Evolutionary conservation across 805 yeast genomes (phyloP).

Genomic region (Candida tallmaniae): DNA sequence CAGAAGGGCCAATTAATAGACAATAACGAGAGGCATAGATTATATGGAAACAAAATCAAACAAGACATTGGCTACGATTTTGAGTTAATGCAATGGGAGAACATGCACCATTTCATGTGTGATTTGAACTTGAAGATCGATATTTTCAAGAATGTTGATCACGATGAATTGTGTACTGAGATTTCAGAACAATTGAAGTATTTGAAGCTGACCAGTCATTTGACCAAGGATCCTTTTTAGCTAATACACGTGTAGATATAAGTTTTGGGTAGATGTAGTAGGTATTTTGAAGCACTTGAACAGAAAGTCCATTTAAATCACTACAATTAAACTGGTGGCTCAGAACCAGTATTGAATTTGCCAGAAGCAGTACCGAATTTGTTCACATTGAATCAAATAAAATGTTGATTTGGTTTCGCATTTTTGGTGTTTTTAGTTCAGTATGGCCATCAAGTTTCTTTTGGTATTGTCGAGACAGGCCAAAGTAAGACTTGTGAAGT

Average conservation of each 20-base stretch:
- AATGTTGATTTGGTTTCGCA: too few species aligned
- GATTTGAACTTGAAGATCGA: constrained; percentile 43
- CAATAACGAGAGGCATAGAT: constrained; percentile 46
- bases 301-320: too few species aligned
- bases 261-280: not conserved
- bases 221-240: constrained; percentile 13
- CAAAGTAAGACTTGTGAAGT: constrained; percentile 85
- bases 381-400: too few species aligned
- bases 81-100: constrained; percentile 55
- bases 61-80: constrained; percentile 51
- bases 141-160: constrained; percentile 38
- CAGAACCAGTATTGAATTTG: too few species aligned
- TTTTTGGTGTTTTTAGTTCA: too few species aligned
- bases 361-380: too few species aligned
- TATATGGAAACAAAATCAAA: constrained; percentile 56
- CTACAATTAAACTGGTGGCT: too few species aligned
- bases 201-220: constrained; percentile 24
- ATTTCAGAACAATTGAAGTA: constrained; percentile 42
- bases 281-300: too few species aligned
- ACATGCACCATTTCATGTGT: constrained; percentile 53
- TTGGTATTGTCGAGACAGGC: constrained; percentile 91
- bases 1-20: constrained; percentile 37
- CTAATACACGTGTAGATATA: not conserved
- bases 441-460: constrained; percentile 55
- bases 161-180: constrained; percentile 46